phyloP scores from a whole-genome alignment of 495 filamentous ascomycete species.

The Cercophora samala region DNA sequence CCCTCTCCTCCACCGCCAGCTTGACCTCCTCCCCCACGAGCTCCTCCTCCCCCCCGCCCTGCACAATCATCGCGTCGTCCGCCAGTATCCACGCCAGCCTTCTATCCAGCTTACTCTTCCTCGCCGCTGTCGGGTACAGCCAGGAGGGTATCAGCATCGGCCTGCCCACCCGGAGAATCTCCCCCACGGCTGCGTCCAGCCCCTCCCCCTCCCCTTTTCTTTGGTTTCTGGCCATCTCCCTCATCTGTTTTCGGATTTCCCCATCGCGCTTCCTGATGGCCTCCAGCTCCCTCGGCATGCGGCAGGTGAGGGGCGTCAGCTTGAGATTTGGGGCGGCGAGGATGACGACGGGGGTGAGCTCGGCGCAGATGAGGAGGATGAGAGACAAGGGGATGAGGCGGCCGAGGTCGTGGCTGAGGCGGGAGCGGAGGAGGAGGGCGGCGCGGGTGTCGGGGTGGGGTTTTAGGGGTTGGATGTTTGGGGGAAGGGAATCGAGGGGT shows the following conservation, averaged over 20 bases:
- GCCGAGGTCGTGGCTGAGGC: slow-evolving; percentile 58
- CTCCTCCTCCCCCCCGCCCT: slow-evolving; percentile 34
- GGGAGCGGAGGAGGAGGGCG: slow-evolving; percentile 31
- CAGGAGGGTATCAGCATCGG: slow-evolving; percentile 16
- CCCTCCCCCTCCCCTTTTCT: no score
- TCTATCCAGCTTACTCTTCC: slow-evolving; percentile 7
- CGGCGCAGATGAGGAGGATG: slow-evolving; percentile 71
- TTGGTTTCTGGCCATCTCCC: not conserved
- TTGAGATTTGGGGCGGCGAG: slow-evolving; percentile 53
- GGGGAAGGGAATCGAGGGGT: slow-evolving; percentile 24
- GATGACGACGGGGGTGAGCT: slow-evolving; percentile 75
- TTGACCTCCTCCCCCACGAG: slow-evolving; percentile 42
- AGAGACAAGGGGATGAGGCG: slow-evolving; percentile 74
- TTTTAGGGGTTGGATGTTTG: not conserved
- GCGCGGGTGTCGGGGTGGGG: slow-evolving; percentile 20
- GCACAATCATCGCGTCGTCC: slow-evolving; percentile 37
- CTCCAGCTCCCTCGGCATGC: slow-evolving; percentile 69
- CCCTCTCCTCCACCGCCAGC: slow-evolving; percentile 43
- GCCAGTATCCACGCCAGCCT: slow-evolving; percentile 52
- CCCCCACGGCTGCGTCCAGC: not conserved
- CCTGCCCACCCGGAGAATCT: not conserved
- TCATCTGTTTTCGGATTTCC: not conserved
- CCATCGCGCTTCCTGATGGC: not conserved
- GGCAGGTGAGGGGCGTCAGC: slow-evolving; percentile 73
- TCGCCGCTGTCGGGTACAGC: slow-evolving; percentile 21